These are phyloP conservation scores for Pseudozyma sp. DNA, from an alignment of 1,284 basidiomycete genomes.

Conservation along the genomic window DNA sequence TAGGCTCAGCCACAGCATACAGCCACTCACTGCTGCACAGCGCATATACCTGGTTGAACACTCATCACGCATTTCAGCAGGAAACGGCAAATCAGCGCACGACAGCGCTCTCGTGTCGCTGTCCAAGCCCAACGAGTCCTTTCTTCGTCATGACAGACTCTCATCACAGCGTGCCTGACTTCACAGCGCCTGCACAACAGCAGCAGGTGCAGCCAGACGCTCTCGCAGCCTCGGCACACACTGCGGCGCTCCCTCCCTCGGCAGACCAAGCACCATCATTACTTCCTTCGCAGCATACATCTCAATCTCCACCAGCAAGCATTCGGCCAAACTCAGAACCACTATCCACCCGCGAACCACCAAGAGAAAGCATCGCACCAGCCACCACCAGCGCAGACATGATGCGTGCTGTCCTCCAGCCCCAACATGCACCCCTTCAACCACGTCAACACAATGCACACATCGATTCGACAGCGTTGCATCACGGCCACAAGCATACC, in stretches of 20 bases:
- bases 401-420: slow-evolving; percentile 6
- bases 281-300: background rate
- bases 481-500: background rate
- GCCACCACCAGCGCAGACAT: background rate
- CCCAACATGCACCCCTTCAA: slow-evolving; percentile 1
- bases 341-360: background rate
- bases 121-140: background rate
- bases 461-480: background rate
- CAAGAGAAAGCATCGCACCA: slow-evolving; percentile 2
- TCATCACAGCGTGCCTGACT: background rate
- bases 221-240: slow-evolving; percentile 1
- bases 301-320: background rate
- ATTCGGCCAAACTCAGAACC: slow-evolving; percentile 1
- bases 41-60: background rate
- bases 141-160: slow-evolving; percentile 17
- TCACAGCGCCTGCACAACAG: background rate
- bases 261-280: background rate
- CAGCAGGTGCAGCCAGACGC: slow-evolving; percentile 1
- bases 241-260: background rate
- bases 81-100: too few relatives aligned
- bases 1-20: slow-evolving; percentile 1
- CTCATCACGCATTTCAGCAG: too few relatives aligned
- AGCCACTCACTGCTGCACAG: background rate
- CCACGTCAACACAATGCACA: slow-evolving; percentile 6
- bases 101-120: too few relatives aligned